phyloP scores from a whole-genome alignment of 2,329 filamentous ascomycete genomes.

The Verticillium nubilum region DNA sequence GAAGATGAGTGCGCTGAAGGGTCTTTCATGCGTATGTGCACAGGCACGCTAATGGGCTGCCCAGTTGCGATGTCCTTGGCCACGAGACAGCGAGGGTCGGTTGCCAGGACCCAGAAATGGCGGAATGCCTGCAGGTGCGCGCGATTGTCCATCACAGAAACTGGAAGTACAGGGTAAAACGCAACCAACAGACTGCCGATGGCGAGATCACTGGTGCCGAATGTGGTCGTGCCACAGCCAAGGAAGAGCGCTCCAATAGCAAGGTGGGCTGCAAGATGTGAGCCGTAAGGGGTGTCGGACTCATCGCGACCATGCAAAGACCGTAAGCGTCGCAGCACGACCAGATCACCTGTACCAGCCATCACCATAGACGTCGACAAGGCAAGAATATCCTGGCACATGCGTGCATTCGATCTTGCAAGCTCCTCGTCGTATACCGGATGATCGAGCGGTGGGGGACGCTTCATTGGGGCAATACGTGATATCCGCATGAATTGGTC shows the following conservation, averaged over 20 bases:
- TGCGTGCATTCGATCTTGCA: conserved; percentile 74
- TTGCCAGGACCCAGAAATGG: conserved; percentile 93
- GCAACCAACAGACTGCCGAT: conserved; percentile 81
- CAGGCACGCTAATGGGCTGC: conserved; percentile 68
- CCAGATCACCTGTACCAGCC: conserved; percentile 89
- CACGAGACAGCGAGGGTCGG: conserved; percentile 83
- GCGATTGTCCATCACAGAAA: conserved; percentile 84
- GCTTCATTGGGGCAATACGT: conserved; percentile 39
- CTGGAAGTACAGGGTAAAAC: conserved; percentile 92
- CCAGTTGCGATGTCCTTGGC: conserved; percentile 81
- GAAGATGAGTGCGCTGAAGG: conserved; percentile 22
- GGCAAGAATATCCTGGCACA: conserved; percentile 85
- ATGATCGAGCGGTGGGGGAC: conserved; percentile 16
- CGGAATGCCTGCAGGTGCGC: conserved; percentile 94
- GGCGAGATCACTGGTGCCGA: conserved; percentile 82
- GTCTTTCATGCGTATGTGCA: conserved; percentile 57
- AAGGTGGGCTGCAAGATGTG: conserved; percentile 86
- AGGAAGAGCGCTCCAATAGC: conserved; percentile 88
- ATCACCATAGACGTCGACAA: conserved; percentile 83
- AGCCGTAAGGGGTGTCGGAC: conserved; percentile 81
- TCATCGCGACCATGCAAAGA: conserved; percentile 85
- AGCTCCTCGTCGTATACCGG: conserved; percentile 76
- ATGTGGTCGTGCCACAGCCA: conserved; percentile 86
- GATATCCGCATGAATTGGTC: conserved; percentile 81
- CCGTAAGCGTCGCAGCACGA: conserved; percentile 77